Base-by-base conservation (phyloP, 441 rosid species). In the Syzygium syzygioides region DNA sequence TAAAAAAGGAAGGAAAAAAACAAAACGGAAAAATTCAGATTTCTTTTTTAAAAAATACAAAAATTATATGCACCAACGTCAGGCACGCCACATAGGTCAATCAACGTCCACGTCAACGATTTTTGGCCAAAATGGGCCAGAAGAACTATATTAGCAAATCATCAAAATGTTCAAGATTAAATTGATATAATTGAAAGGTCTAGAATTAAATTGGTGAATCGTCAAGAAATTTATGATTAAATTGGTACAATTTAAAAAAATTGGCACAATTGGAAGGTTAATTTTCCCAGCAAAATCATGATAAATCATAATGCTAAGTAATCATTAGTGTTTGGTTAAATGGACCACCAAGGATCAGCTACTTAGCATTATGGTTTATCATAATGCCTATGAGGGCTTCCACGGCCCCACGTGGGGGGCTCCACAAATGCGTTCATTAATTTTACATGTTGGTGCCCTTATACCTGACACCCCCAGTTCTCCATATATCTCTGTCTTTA, bases 41-140 rank as follows among this genome's bases (percentile, higher is more conserved):
- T 15, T 15, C 4, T 30, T 17, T 30, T 17, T 30, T 30, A 1
- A 64, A 64, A 64, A 30, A 64, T 5, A 30, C 1, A 2, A 30
- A 3, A 64, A 30, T 64, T 1, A 20, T 34, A 25, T 55, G 48
- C 10, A 45, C 48, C 79, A 34, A 4, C 2, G 0, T 34, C 26
- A 5, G 2, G 13, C 14, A 68, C 10, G 13, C 9, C 11, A 32
- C 2, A 9, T 34, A 9, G 0, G 2, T 1, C 2, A 8, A 4
- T 5, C 1, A 1, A 6, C 6, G 12, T 68, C 12, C 4, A 19
- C 14, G 0, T 68, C 2, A 0, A 34, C 19, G 7, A 68, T 34
- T 18, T 68, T 0, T 0, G 0, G 0, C n/a, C 1, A 60, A 60
- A 60, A 13, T 60, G 14, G 2, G 3, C 0, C 6, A 0, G 14